A percentile compares a stretch with the other conserved stretches of the same genome.
Conservation (phyloP, 371 early-diverging fungal species). For the Mortierella sp. region DNA sequence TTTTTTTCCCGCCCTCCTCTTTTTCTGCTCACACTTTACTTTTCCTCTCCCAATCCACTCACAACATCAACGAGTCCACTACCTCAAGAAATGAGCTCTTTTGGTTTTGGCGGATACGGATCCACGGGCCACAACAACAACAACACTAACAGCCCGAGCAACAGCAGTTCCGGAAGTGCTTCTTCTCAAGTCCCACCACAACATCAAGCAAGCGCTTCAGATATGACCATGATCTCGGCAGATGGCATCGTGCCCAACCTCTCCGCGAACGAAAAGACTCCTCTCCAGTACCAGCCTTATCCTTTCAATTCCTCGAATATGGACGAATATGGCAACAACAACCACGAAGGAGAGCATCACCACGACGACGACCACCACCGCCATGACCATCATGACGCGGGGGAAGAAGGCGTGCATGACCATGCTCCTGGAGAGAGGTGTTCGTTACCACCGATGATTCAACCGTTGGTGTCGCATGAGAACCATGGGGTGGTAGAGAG, state of each 20-base stretch:
- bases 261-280: constrained; percentile 15
- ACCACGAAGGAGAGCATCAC: not conserved
- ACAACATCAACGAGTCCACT: not conserved
- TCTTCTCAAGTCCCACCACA: not conserved
- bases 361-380: not conserved
- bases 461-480: constrained; percentile 23
- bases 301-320: not conserved
- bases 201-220: constrained; percentile 4
- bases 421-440: constrained; percentile 36
- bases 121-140: constrained; percentile 26
- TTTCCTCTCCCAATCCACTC: not conserved
- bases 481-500: constrained; percentile 38
- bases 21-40: not conserved
- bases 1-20: not conserved
- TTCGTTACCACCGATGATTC: constrained; percentile 31
- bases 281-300: not conserved
- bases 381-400: not conserved
- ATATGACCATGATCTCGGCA: constrained; percentile 7
- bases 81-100: constrained; percentile 24
- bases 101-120: constrained; percentile 27
- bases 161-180: not conserved
- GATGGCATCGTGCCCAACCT: constrained; percentile 9
- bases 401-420: constrained; percentile 1
- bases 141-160: not conserved
- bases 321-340: not conserved